Evolutionary conservation across 2,329 filamentous ascomycete species (phyloP).

Genomic region (Cordyceps fumosorosea): DNA sequence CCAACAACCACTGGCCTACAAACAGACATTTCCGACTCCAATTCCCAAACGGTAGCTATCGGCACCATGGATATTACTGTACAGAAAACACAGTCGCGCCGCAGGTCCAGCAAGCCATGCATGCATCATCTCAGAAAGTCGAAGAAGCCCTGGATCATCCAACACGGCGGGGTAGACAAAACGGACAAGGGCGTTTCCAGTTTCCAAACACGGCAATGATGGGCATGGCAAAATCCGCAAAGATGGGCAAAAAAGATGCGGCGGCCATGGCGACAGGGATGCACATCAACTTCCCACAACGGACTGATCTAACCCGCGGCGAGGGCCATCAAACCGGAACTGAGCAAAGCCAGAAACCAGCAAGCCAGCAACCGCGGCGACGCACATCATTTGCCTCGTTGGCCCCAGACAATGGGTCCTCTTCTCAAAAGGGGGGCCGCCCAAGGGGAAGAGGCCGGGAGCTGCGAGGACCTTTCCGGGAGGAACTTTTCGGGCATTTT

Average conservation of each 20-base stretch:
- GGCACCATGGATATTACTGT: neutral
- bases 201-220: slow-evolving; percentile 5
- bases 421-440: neutral
- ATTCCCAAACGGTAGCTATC: neutral
- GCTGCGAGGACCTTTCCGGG: neutral
- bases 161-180: slow-evolving; percentile 4
- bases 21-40: neutral
- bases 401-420: neutral
- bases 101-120: neutral
- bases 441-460: neutral
- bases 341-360: neutral
- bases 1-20: neutral
- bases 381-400: neutral
- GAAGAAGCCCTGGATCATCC: slow-evolving; percentile 4
- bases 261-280: neutral
- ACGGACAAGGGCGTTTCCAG: neutral
- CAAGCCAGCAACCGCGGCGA: neutral
- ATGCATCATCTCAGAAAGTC: neutral
- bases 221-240: slow-evolving; percentile 7
- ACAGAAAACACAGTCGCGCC: neutral
- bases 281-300: neutral
- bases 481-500: neutral
- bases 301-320: neutral
- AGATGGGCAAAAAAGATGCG: neutral
- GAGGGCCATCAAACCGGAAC: neutral